These are phyloP conservation scores for Russula sp. DNA, from an alignment of 768 basidiomycete species.

Conservation along the genomic window DNA sequence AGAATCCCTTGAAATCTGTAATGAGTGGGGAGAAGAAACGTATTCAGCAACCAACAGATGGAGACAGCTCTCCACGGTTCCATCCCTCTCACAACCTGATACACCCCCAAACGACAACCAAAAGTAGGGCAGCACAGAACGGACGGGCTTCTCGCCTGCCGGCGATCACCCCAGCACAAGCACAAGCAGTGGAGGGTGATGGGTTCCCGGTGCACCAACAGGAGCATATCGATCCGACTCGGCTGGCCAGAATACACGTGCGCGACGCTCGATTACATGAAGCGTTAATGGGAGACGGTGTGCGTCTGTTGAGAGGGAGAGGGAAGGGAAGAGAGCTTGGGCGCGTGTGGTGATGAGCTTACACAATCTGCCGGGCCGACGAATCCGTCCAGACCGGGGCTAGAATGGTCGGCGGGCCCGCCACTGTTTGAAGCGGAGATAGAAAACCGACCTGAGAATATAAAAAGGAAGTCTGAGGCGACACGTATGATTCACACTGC, in stretches of 20 bases:
- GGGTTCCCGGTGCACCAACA: slow-evolving; percentile 21
- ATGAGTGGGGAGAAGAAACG: neutral
- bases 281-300: slow-evolving; percentile 28
- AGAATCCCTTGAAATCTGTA: neutral
- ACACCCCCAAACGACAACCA: slow-evolving; percentile 24
- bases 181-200: slow-evolving; percentile 9
- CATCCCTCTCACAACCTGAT: slow-evolving; percentile 5
- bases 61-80: no score
- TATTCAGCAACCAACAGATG: no score
- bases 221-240: slow-evolving; percentile 23
- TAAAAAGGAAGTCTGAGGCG: slow-evolving; percentile 36
- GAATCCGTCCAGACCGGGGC: no score
- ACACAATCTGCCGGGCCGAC: no score
- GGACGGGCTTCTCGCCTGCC: slow-evolving; percentile 26
- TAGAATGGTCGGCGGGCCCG: slow-evolving; percentile 26
- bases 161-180: slow-evolving; percentile 27
- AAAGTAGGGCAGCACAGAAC: slow-evolving; percentile 19
- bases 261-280: slow-evolving; percentile 23
- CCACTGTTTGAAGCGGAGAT: slow-evolving; percentile 49
- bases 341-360: slow-evolving; percentile 19
- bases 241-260: neutral
- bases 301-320: slow-evolving; percentile 21
- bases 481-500: slow-evolving; percentile 10
- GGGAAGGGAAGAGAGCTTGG: slow-evolving; percentile 19
- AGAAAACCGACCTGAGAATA: slow-evolving; percentile 44